A percentile compares a stretch with the other conserved stretches of the same genome.
These are phyloP conservation scores for Dioszegia crocea DNA, from an alignment of 768 basidiomycete species.

Conservation along the genomic window DNA sequence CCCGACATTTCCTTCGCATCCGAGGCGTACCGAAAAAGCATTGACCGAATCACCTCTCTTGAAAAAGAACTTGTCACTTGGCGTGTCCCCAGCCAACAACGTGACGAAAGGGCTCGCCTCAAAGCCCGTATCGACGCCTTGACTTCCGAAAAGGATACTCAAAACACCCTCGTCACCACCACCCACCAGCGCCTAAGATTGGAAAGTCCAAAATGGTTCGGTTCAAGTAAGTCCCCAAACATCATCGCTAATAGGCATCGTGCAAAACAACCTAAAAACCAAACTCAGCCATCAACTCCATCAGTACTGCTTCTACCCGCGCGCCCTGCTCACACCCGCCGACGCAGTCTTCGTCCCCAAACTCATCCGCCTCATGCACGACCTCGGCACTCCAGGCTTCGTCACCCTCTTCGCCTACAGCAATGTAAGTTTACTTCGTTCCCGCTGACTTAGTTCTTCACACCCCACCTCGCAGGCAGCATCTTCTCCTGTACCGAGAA, in stretches of 20 bases:
- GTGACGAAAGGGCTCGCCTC: conserved; percentile 28
- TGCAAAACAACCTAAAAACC: conserved; percentile 22
- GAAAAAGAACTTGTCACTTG: conserved; percentile 31
- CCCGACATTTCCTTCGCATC: conserved; percentile 80
- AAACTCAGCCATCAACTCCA: conserved; percentile 43
- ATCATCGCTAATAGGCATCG: conserved; percentile 18
- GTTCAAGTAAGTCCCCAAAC: conserved; percentile 26
- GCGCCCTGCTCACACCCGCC: conserved; percentile 88
- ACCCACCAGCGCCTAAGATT: conserved; percentile 23
- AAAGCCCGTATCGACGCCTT: conserved; percentile 27
- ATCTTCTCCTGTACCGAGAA: conserved; percentile 93
- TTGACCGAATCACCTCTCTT: conserved; percentile 50
- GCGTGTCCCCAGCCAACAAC: conserved; percentile 9
- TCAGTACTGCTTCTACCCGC: conserved; percentile 88
- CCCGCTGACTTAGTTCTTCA: conserved; percentile 62
- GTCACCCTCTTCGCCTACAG: conserved; percentile 80
- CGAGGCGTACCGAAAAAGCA: conserved; percentile 73
- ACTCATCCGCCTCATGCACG: conserved; percentile 81
- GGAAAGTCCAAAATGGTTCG: conserved; percentile 44
- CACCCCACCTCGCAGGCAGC: conserved; percentile 74
- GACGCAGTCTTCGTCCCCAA: conserved; percentile 93
- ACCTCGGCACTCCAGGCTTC: conserved; percentile 82
- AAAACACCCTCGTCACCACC: conserved; percentile 26
- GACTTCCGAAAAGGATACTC: conserved; percentile 33
- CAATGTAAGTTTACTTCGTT: conserved; percentile 55